Conservation (phyloP, 2,329 filamentous ascomycete genomes). For the Fusarium siculi region DNA sequence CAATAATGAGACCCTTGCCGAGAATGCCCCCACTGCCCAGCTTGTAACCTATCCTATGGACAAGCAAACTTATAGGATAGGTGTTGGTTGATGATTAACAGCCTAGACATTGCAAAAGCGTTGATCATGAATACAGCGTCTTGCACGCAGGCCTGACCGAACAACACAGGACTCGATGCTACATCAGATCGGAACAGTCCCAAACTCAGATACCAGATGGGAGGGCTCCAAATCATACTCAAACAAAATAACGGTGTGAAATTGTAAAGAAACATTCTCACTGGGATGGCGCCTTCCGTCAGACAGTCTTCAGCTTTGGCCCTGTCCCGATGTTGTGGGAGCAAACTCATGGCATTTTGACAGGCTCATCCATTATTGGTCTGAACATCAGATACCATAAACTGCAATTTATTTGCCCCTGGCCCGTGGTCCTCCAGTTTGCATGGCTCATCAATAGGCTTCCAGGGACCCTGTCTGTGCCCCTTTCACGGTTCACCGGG, state of each 20-base stretch:
- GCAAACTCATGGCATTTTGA: neutral
- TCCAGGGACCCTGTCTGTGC: slow-evolving; percentile 20
- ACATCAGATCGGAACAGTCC: neutral
- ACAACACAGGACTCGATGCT: neutral
- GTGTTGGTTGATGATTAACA: slow-evolving; percentile 2
- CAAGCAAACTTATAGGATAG: neutral
- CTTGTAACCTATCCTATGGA: neutral
- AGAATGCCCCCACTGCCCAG: slow-evolving; percentile 4
- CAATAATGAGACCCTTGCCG: neutral
- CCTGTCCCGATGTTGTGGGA: neutral
- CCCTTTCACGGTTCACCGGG: slow-evolving; percentile 22
- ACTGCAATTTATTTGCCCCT: slow-evolving; percentile 27
- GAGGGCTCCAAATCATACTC: neutral
- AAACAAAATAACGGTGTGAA: neutral
- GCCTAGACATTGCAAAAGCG: neutral
- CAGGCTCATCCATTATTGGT: slow-evolving; percentile 17
- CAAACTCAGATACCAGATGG: neutral
- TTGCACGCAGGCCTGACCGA: neutral
- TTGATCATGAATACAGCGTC: slow-evolving; percentile 6
- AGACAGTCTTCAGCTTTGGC: slow-evolving; percentile 3
- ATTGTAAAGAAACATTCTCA: neutral
- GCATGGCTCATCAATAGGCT: slow-evolving; percentile 22
- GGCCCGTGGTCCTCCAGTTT: neutral
- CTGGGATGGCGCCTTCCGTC: neutral
- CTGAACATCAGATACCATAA: slow-evolving; percentile 1